Conservation (phyloP, 2,329 filamentous ascomycete genomes). For the Exophiala bonariae region DNA sequence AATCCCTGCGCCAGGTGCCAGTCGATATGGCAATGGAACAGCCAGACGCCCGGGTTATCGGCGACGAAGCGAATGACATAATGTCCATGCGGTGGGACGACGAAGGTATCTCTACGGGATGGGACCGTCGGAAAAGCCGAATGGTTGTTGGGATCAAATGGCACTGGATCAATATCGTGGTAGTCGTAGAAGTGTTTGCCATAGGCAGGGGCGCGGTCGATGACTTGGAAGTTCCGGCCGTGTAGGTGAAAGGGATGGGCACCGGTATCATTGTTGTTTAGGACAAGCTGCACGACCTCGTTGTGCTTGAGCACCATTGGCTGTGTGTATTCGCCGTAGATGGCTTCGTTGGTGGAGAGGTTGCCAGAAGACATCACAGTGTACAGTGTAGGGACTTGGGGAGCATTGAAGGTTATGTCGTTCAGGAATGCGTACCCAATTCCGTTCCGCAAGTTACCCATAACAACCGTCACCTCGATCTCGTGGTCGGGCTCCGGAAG, state of each 20-base stretch:
- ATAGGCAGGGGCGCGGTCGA: slow-evolving; percentile 54
- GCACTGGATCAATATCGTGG: slow-evolving; percentile 42
- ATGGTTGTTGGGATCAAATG: slow-evolving; percentile 40
- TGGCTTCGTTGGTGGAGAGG: slow-evolving; percentile 53
- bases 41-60: slow-evolving; percentile 57
- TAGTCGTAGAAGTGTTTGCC: slow-evolving; percentile 57
- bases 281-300: slow-evolving; percentile 43
- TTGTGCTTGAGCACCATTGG: slow-evolving; percentile 42
- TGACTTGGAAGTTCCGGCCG: slow-evolving; percentile 64
- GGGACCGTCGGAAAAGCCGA: slow-evolving; percentile 51
- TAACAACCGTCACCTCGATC: slow-evolving; percentile 63
- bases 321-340: slow-evolving; percentile 68
- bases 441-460: slow-evolving; percentile 67
- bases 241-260: slow-evolving; percentile 54
- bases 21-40: slow-evolving; percentile 79
- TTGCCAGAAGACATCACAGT: slow-evolving; percentile 28
- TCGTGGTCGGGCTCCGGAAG: slow-evolving; percentile 60
- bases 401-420: slow-evolving; percentile 30
- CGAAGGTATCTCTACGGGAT: slow-evolving; percentile 67
- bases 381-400: slow-evolving; percentile 31
- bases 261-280: slow-evolving; percentile 44
- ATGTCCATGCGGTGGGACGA: slow-evolving; percentile 64
- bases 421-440: slow-evolving; percentile 36
- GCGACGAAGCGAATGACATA: slow-evolving; percentile 57
- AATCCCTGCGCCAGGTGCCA: slow-evolving; percentile 71